phyloP scores from a whole-genome alignment of 2,329 filamentous ascomycete genomes.

The Cladophialophora carrionii region DNA sequence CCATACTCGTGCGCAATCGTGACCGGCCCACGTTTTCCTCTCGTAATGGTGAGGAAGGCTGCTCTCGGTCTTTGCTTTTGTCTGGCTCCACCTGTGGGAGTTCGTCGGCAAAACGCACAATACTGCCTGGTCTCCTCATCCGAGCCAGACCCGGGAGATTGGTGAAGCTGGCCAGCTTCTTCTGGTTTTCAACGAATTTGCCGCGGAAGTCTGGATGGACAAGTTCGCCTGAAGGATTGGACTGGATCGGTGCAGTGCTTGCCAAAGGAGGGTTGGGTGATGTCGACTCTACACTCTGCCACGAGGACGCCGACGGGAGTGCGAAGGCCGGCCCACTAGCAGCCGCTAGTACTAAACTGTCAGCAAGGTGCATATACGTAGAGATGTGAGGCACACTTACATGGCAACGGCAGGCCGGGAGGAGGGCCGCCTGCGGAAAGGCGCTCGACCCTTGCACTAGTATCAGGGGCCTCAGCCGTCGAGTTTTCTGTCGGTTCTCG shows the following conservation, averaged over 20 bases:
- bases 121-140: constrained; percentile 33
- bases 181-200: constrained; percentile 44
- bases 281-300: constrained; percentile 36
- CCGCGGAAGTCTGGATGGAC: constrained; percentile 47
- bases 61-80: constrained; percentile 33
- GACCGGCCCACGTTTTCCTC: constrained; percentile 22
- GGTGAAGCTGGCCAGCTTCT: constrained; percentile 29
- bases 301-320: constrained; percentile 36
- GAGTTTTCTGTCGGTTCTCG: not conserved
- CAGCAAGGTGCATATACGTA: constrained; percentile 1
- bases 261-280: constrained; percentile 15
- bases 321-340: constrained; percentile 30
- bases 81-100: constrained; percentile 17
- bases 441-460: not conserved
- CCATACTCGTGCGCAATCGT: constrained; percentile 19
- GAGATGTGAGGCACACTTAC: constrained; percentile 18
- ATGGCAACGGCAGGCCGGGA: constrained; percentile 23
- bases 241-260: constrained; percentile 23
- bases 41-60: not conserved
- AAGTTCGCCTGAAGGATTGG: constrained; percentile 35
- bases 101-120: constrained; percentile 38
- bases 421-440: constrained; percentile 17
- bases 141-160: constrained; percentile 32
- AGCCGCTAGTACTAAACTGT: constrained; percentile 12
- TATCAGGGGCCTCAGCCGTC: not conserved